Percentiles rank a stretch among this genome's conserved stretches.
Evolutionary conservation across 805 yeast species (phyloP).

Genomic region (Saccharomycodes ludwigii): DNA sequence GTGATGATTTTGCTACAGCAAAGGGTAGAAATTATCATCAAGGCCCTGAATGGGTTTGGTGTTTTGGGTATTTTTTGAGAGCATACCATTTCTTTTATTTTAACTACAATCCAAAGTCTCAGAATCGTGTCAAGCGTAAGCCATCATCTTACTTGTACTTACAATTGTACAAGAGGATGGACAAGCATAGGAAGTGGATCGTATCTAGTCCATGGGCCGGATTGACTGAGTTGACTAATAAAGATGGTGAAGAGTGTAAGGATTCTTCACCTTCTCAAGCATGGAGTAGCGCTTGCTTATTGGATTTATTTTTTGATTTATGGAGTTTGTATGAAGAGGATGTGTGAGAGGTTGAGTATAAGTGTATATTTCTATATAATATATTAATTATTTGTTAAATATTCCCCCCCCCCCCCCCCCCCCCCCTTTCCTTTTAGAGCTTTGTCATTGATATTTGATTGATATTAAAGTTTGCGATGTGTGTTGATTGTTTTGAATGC

Average conservation of each 20-base stretch:
- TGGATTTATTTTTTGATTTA: slow-evolving; percentile 66
- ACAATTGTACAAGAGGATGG: slow-evolving; percentile 46
- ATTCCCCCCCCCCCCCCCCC: no score
- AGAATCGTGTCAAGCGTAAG: slow-evolving; percentile 17
- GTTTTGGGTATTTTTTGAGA: slow-evolving; percentile 73
- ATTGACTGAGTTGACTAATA: slow-evolving; percentile 80
- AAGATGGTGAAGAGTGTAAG: slow-evolving; percentile 64
- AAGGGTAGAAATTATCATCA: slow-evolving; percentile 96
- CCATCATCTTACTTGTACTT: slow-evolving; percentile 45
- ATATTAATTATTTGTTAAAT: no score
- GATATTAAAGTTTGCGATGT: no score
- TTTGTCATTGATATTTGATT: no score
- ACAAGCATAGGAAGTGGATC: slow-evolving; percentile 59
- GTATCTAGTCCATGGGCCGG: slow-evolving; percentile 84
- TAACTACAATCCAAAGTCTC: slow-evolving; percentile 24
- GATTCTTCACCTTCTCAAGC: slow-evolving; percentile 97
- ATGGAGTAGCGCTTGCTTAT: slow-evolving; percentile 81
- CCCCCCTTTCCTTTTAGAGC: no score
- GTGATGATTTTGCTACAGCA: slow-evolving; percentile 78
- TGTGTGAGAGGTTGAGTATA: no score
- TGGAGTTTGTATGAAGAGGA: slow-evolving; percentile 24
- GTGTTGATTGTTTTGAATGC: no score
- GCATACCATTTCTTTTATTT: slow-evolving; percentile 53
- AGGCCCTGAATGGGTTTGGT: slow-evolving; percentile 99
- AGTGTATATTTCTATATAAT: no score